Evolutionary conservation across 2,329 filamentous ascomycete species (phyloP).

Genomic region (Ploettnerulaceae sp.): DNA sequence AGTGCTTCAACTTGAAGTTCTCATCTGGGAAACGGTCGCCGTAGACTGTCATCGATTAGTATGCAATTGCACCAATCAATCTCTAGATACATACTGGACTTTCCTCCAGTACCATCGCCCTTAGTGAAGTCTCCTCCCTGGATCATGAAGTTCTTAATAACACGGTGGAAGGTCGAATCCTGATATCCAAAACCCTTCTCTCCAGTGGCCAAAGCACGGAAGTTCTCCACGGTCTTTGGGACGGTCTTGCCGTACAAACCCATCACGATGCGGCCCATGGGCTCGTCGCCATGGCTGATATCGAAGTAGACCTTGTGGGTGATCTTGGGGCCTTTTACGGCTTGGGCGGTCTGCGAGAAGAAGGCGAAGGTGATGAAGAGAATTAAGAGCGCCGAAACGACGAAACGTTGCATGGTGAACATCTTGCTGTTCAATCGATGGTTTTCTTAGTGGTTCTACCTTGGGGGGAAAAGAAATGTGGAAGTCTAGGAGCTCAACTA

Average conservation of each 20-base stretch:
- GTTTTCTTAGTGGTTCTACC: no score
- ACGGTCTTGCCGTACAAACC: constrained; percentile 86
- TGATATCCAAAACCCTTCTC: constrained; percentile 84
- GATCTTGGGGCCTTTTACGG: constrained; percentile 86
- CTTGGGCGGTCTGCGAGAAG: constrained; percentile 69
- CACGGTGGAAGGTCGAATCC: constrained; percentile 80
- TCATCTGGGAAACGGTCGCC: constrained; percentile 79
- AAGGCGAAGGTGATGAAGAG: constrained; percentile 69
- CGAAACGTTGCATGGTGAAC: constrained; percentile 67
- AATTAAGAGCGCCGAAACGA: constrained; percentile 70
- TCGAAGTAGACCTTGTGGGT: constrained; percentile 94
- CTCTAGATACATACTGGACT: constrained; percentile 59
- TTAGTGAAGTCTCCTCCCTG: constrained; percentile 86
- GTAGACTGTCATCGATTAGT: constrained; percentile 55
- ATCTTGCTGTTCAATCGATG: constrained; percentile 47
- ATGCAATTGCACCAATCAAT: background rate
- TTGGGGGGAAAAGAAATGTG: background rate
- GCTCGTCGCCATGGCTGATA: constrained; percentile 69
- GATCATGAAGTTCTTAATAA: constrained; percentile 90
- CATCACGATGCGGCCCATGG: constrained; percentile 69
- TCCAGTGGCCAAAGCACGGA: constrained; percentile 75
- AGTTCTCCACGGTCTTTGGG: constrained; percentile 70
- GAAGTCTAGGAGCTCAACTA: constrained; percentile 2
- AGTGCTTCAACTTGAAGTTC: constrained; percentile 95
- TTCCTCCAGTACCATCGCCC: constrained; percentile 76